These are phyloP conservation scores for Glomus cerebriforme DNA, from an alignment of 192 early-diverging fungal genomes.

Conservation along the genomic window DNA sequence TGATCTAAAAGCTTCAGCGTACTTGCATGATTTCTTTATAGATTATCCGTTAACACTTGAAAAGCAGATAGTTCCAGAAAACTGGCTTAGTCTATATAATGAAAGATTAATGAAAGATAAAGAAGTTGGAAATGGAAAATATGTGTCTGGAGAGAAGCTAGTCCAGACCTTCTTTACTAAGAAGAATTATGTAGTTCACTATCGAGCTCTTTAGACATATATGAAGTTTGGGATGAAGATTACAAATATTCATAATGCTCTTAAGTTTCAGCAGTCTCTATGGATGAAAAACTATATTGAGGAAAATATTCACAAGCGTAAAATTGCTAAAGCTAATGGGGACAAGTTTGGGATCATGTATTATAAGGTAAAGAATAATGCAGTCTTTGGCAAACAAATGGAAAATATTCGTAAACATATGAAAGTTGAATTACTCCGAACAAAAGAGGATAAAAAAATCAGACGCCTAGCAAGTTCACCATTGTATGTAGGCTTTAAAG, in stretches of 20 bases:
- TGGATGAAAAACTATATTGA: conserved; percentile 25
- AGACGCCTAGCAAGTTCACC: conserved; percentile 9
- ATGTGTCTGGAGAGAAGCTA: conserved; percentile 15
- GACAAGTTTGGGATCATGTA: conserved; percentile 27
- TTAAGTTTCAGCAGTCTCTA: conserved; percentile 20
- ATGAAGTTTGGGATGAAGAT: neutral
- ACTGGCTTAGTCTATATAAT: conserved; percentile 28
- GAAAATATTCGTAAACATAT: too few species aligned
- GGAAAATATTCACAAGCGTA: conserved; percentile 28
- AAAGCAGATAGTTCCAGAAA: conserved; percentile 16
- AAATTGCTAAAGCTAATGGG: conserved; percentile 23
- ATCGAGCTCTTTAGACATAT: too few species aligned
- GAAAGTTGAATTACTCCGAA: too few species aligned
- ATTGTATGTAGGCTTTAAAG: conserved; percentile 21
- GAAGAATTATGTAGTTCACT: too few species aligned
- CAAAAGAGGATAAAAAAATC: conserved; percentile 25
- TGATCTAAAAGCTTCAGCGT: conserved; percentile 6
- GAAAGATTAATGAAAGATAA: conserved; percentile 18
- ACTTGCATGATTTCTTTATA: conserved; percentile 22
- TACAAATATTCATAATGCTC: conserved; percentile 18
- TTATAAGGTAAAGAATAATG: too few species aligned
- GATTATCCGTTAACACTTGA: conserved; percentile 11
- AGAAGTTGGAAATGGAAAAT: conserved; percentile 20
- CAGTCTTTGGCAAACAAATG: too few species aligned
- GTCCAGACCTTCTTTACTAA: conserved; percentile 1